Base-by-base conservation (phyloP, 2,329 filamentous ascomycete genomes). In the Neocucurbitaria cava region DNA sequence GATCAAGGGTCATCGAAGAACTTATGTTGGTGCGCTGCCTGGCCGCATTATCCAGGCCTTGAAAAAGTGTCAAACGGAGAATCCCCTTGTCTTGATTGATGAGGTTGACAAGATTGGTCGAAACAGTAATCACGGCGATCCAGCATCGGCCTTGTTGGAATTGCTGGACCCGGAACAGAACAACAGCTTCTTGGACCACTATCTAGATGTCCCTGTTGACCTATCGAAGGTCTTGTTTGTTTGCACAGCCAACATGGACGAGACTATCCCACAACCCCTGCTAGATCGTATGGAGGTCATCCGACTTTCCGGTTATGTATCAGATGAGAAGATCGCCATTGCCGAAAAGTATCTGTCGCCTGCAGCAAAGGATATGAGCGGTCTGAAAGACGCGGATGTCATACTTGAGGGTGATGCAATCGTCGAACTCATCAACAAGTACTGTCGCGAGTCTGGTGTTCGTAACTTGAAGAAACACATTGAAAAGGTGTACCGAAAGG, bases 401-500 rank as follows among this genome's bases (percentile, higher is more conserved):
- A 81, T 82, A n/a, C 82, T 99, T 39, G 89, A 87, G 58, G 88
- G 92, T 64, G 89, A 90, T 53, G 96, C 94, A 11, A 96, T 99
- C 40, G 89, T 95, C 70, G 95, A 99, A 77, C 84, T 99, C 40
- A 99, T 99, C 81, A 98, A 98, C 79, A 96, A 92, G 21, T 99
- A 99, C 80, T 97, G 93, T 79, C 90, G 95, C 39, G 95, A 99
- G 78, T 96, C 92, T 39, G 95, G 95, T 67, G 96, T 99, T 8
- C 89, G 95, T 63, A 99, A 99, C 72, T 81, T 99, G 57, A 99
- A 99, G 85, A 98, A 99, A 82, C 94, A 98, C 76, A 99, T 99
- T 58, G 95, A 99, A 76, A 99, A 99, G 81, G 92, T 99, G 3
- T 99, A 97, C 78, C 88, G 95, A 54, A 99, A 99, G 78, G 92